Conservation (phyloP, 805 yeast species). For the Ogataea thermomethanolica region DNA sequence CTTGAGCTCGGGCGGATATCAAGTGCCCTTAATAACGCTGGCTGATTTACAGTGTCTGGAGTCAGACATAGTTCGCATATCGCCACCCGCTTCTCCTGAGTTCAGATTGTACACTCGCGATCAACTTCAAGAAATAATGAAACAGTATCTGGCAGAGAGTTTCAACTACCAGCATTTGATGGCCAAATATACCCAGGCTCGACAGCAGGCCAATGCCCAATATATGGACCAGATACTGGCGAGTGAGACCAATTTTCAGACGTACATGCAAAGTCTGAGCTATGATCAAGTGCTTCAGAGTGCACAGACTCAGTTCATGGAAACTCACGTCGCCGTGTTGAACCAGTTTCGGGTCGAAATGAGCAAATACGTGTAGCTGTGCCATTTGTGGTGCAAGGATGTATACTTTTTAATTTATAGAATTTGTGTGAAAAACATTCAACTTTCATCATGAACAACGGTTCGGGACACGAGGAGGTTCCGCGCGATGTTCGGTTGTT, state of each 20-base stretch:
- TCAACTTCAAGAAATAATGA: slow-evolving; percentile 1
- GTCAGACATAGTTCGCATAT: slow-evolving; percentile 4
- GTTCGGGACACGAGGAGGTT: slow-evolving; percentile 30
- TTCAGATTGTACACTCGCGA: neutral
- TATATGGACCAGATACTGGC: slow-evolving; percentile 15
- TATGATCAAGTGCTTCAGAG: slow-evolving; percentile 14
- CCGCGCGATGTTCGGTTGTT: slow-evolving; percentile 92
- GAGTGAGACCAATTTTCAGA: slow-evolving; percentile 7
- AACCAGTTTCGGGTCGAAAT: slow-evolving; percentile 4
- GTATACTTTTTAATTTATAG: neutral
- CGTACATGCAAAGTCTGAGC: slow-evolving; percentile 18
- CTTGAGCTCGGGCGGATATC: neutral
- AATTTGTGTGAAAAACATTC: no score
- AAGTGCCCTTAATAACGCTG: slow-evolving; percentile 12
- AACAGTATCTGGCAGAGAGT: slow-evolving; percentile 10
- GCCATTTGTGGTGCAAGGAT: slow-evolving; percentile 4
- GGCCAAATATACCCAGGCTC: slow-evolving; percentile 11
- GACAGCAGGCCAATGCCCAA: slow-evolving; percentile 16
- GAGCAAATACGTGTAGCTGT: neutral
- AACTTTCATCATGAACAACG: slow-evolving; percentile 1
- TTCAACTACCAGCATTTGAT: slow-evolving; percentile 13
- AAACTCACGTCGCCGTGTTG: slow-evolving; percentile 8
- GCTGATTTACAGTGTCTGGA: slow-evolving; percentile 20
- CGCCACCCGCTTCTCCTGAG: slow-evolving; percentile 6
- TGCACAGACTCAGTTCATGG: slow-evolving; percentile 12